Evolutionary conservation across 331 rosid species (phyloP), one percentile per base, ranked within the genome.

Genomic region (Prunus yedoensis): DNA sequence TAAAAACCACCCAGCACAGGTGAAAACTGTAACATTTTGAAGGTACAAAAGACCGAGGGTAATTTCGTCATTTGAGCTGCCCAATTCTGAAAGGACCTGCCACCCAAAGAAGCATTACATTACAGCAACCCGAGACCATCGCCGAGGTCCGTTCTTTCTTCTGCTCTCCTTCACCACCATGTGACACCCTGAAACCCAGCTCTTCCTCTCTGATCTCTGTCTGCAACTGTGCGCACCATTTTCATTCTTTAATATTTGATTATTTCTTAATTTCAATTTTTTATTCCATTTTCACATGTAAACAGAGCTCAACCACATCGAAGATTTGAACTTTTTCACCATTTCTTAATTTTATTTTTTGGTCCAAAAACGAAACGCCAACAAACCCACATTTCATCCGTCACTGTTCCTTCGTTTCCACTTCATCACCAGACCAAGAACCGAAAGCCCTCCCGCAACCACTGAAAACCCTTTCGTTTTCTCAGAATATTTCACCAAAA

Each of bases 371-470:
- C 80, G 83, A 88, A 80, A 83, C 86, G 2, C 86, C 80, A 90
- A 83, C 93, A 82, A 88, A 85, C 87, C 52, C 88, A 16, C 38
- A 62, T 17, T 54, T 71, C 78, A 49, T 74, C 84, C 21, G 74
- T 87, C 86, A 30, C 74, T 78, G 77, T 88, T 90, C 79, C 97
- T 92, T 95, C 25, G n/a, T 43, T 65, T 83, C 84, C 76, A 95
- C 97, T 89, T 84, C 86, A 86, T 59, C 82, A 15, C 65, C 75
- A 51, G 46, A 90, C 93, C 96, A 88, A 78, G 82, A 84, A 57
- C 81, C 56, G 98, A 92, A 84, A 91, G 91, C 86, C 74, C 82
- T 68, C n/a, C 57, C 8, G 16, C 87, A 95, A 82, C 99, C 63
- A 75, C 89, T 66, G 0, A 8, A 38, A 28, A 46, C 79, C 85